Percentiles rank a stretch among this genome's conserved stretches.
Evolutionary conservation across 2,329 filamentous ascomycete species (phyloP).

Genomic region (Dothistroma pini): DNA sequence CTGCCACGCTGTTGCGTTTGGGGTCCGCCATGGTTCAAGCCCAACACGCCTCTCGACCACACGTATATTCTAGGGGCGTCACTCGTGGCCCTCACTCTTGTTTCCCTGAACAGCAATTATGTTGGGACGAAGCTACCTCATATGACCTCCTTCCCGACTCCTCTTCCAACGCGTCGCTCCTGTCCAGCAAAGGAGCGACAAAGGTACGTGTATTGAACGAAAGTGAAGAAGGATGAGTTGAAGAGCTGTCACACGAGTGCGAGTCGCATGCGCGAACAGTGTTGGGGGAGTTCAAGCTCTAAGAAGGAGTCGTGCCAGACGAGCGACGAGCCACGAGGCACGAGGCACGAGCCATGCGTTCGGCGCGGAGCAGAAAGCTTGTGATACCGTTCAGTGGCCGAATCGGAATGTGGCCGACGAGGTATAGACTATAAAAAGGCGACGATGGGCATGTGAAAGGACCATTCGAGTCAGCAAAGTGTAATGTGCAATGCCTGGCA

Average conservation of each 20-base stretch:
- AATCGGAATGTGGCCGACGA: not conserved
- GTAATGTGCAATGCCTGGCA: not conserved
- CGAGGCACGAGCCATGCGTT: not conserved
- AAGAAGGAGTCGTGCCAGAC: not conserved
- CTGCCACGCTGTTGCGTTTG: constrained; percentile 55
- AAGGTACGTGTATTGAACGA: not conserved
- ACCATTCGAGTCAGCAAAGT: not conserved
- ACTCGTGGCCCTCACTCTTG: not conserved
- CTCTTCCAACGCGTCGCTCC: not conserved
- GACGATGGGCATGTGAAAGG: not conserved
- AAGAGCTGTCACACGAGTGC: not conserved
- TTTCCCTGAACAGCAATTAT: not conserved
- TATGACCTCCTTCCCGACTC: not conserved
- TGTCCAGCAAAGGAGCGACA: not conserved
- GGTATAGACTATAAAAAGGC: not conserved
- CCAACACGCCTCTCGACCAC: not conserved
- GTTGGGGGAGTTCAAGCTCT: not conserved
- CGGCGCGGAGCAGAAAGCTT: not conserved
- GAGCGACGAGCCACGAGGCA: not conserved
- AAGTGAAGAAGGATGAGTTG: not conserved
- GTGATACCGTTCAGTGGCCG: not conserved
- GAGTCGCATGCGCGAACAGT: not conserved
- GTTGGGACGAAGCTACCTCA: not conserved
- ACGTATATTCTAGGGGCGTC: not conserved
- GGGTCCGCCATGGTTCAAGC: not conserved